Evolutionary conservation across 73 alveolate genomes (phyloP).

Genomic region (Blepharisma japonicum): DNA sequence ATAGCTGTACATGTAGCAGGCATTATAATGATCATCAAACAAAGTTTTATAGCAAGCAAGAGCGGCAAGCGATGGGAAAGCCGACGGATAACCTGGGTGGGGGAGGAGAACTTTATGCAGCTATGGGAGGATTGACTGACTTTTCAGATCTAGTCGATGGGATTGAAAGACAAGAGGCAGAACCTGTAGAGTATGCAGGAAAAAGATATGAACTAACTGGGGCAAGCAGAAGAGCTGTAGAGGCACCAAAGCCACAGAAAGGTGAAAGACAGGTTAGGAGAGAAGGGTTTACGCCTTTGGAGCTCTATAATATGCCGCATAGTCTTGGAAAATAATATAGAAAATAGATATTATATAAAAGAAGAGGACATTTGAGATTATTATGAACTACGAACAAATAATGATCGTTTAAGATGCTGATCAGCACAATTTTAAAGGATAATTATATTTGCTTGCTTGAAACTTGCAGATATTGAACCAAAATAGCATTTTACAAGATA

Average conservation of each 20-base stretch:
- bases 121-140: conserved; percentile 60
- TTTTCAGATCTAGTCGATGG: conserved; percentile 53
- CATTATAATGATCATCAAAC: conserved; percentile 86
- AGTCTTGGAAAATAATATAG: neutral
- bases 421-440: too few relatives aligned
- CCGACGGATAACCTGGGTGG: conserved; percentile 81
- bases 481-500: too few relatives aligned
- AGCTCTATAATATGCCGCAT: conserved; percentile 7
- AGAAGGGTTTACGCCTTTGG: neutral
- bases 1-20: conserved; percentile 89
- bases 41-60: conserved; percentile 90
- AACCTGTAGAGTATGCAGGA: neutral
- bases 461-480: too few relatives aligned
- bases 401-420: too few relatives aligned
- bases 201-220: neutral
- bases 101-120: conserved; percentile 43
- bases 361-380: too few relatives aligned
- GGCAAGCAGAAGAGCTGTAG: neutral
- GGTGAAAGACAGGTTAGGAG: neutral
- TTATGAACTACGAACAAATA: too few relatives aligned
- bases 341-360: too few relatives aligned
- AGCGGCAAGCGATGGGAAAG: conserved; percentile 90
- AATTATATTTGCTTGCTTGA: too few relatives aligned
- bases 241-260: neutral
- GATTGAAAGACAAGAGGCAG: conserved; percentile 34